A percentile compares a stretch with the other conserved stretches of the same genome.
These are phyloP conservation scores for Penicillium hordei DNA, from an alignment of 2,329 filamentous ascomycete species.

Conservation along the genomic window DNA sequence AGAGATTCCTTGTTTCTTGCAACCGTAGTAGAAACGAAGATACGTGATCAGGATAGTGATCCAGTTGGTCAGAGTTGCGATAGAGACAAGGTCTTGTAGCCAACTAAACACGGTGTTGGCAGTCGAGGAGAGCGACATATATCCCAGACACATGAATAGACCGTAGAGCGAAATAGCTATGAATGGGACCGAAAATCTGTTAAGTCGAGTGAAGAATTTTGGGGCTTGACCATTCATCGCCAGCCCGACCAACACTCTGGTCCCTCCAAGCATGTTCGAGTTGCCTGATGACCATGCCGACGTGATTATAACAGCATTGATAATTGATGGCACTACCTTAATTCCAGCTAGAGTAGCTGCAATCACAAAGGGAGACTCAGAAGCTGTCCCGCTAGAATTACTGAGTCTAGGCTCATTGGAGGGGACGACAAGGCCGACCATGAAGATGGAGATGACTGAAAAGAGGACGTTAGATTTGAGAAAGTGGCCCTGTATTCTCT, in stretches of 20 bases:
- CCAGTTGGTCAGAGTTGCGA: slow-evolving; percentile 4
- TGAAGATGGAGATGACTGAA: neutral
- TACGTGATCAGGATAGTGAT: neutral
- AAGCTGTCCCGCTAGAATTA: slow-evolving; percentile 6
- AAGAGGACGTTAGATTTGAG: neutral
- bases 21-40: neutral
- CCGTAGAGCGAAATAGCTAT: slow-evolving; percentile 2
- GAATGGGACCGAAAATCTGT: slow-evolving; percentile 8
- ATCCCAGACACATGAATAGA: slow-evolving; percentile 3
- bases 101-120: slow-evolving; percentile 7
- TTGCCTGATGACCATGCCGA: slow-evolving; percentile 10
- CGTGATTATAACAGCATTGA: slow-evolving; percentile 13
- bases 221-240: slow-evolving; percentile 8
- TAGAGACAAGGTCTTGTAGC: slow-evolving; percentile 5
- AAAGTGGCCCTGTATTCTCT: too few species aligned
- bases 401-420: slow-evolving; percentile 4
- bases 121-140: slow-evolving; percentile 3
- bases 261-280: slow-evolving; percentile 9
- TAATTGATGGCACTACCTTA: slow-evolving; percentile 9
- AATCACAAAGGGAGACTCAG: slow-evolving; percentile 10
- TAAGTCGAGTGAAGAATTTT: slow-evolving; percentile 8
- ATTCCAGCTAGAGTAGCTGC: slow-evolving; percentile 8
- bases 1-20: neutral
- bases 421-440: neutral
- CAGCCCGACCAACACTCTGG: slow-evolving; percentile 6